Base-by-base conservation (phyloP, 768 basidiomycete species). In the Guyanaporus albipodus region DNA sequence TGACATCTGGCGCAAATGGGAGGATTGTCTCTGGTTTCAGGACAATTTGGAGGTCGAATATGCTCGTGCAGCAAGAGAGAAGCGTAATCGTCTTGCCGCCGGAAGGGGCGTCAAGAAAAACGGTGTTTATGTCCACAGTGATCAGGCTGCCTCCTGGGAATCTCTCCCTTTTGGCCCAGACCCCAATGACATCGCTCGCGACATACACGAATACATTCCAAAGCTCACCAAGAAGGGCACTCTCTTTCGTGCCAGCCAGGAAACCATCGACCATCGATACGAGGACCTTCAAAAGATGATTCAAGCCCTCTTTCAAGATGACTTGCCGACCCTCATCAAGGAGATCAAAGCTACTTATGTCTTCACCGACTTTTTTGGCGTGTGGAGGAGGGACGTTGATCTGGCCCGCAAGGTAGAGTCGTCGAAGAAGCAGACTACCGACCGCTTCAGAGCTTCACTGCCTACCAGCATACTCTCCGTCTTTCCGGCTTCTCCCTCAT, bases 91-190 rank as follows among this genome's bases (percentile, higher is more conserved):
- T 26, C 77, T 91, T 10, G 65, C 70, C 6, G 77, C 79, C 14
- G 88, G 88, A 0, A 90, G 87, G 57, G 86, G 87, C 12, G 75
- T 88, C 46, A 85, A 85, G 71, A 83, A 78, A 50, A 69, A 82
- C 45, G 79, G 84, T 15, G 73, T 87, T 3, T 78, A 87, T 49
- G 76, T 85, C 48, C 78, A 81, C 48, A 76, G 80, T 26, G 83
- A 88, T 58, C 72, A 74, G 46, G 89, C 89, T 2, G 82, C 89
- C 1, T 91, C 89, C 12, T 91, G 85, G 73, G 89, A 91, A 42
- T 90, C 87, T 1, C 74, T 91, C 17, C 89, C 89, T 11, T 84
- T 85, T 7, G 89, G 87, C 8, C 88, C 88, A n/a, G 76, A 87
- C 56, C 86, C 87, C 6, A 78, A 76, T 38, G 81, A 82, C 12